These are phyloP conservation scores for Spathaspora gorwiae DNA, from an alignment of 805 yeast genomes.

Conservation along the genomic window DNA sequence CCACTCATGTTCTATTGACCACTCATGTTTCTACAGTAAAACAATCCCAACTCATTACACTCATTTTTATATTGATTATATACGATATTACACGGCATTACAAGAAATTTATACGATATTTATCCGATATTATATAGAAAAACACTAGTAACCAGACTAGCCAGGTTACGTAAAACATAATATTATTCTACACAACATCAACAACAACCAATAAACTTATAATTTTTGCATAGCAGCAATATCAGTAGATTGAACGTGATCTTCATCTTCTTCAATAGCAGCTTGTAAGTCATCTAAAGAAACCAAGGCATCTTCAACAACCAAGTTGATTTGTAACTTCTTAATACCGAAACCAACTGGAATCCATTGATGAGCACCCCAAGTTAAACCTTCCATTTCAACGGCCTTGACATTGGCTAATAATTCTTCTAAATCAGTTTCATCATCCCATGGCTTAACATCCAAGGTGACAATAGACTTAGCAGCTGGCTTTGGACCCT, in stretches of 20 bases:
- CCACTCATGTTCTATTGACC: too few species aligned
- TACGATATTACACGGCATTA: too few species aligned
- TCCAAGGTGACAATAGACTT: slow-evolving; percentile 95
- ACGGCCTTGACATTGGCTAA: slow-evolving; percentile 80
- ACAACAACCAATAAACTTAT: slow-evolving; percentile 37
- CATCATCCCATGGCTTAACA: slow-evolving; percentile 99
- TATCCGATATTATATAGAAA: too few species aligned
- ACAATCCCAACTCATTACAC: too few species aligned
- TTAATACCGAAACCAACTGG: slow-evolving; percentile 99
- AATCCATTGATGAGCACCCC: slow-evolving; percentile 97
- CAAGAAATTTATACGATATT: too few species aligned
- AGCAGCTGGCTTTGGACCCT: slow-evolving; percentile 98
- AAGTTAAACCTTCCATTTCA: slow-evolving; percentile 86
- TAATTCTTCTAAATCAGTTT: slow-evolving; percentile 89
- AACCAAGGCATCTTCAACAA: slow-evolving; percentile 95
- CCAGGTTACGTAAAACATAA: too few species aligned
- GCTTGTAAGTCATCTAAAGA: slow-evolving; percentile 86
- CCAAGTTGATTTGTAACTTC: slow-evolving; percentile 98
- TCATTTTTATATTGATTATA: too few species aligned
- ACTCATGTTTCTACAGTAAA: too few species aligned
- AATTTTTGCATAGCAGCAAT: slow-evolving; percentile 97
- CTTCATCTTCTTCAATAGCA: slow-evolving; percentile 85
- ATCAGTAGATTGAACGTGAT: slow-evolving; percentile 98
- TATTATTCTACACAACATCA: too few species aligned
- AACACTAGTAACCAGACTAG: too few species aligned